Evolutionary conservation across 345 rosid species (phyloP), one percentile per base, ranked within the genome.

Genomic region (Ceriops decandra): DNA sequence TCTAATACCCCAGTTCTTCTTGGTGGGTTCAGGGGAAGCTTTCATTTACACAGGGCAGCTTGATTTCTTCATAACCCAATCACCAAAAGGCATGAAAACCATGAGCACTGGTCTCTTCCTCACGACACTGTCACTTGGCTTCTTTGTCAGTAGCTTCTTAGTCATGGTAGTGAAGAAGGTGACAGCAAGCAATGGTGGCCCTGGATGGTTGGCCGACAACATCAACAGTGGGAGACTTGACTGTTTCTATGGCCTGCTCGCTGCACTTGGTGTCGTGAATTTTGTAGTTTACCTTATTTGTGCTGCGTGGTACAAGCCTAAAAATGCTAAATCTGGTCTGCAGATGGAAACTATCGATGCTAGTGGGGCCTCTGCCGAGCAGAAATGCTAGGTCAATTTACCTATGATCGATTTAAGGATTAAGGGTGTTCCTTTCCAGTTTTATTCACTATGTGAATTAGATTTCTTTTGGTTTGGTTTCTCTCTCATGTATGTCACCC

Each of bases 31-130:
- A 5, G 92, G 88, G 4, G 93, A 88, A 73, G 88, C 86, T 1
- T 82, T 85, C 70, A 80, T 85, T 52, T 88, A 85, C 86, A 78
- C 87, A 0, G 93, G 93, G 57, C 88, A 85, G 74, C 87, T 84
- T 20, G 88, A 85, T 68, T 80, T 88, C 87, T 88, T 88, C 84
- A 82, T 85, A 63, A 88, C 90, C 5, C 80, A 83, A 53, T 84
- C 90, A 8, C 88, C 90, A 1, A 81, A 85, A 79, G 86, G 90
- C 70, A 85, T 86, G 90, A 88, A 86, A 76, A 88, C 88, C 0
- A 83, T 88, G 81, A 85, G 93, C 85, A 88, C 88, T 0, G 93
- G 87, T 10, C 86, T 88, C 38, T 88, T 84, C 84, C 93, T 88
- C 65, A 81, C 90, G 7, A 86, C 90, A 46, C 75, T 88, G 11